Evolutionary conservation across 495 filamentous ascomycete genomes (phyloP), one percentile per base, ranked within the genome.

Genomic region (Lasiosphaeria ovina): DNA sequence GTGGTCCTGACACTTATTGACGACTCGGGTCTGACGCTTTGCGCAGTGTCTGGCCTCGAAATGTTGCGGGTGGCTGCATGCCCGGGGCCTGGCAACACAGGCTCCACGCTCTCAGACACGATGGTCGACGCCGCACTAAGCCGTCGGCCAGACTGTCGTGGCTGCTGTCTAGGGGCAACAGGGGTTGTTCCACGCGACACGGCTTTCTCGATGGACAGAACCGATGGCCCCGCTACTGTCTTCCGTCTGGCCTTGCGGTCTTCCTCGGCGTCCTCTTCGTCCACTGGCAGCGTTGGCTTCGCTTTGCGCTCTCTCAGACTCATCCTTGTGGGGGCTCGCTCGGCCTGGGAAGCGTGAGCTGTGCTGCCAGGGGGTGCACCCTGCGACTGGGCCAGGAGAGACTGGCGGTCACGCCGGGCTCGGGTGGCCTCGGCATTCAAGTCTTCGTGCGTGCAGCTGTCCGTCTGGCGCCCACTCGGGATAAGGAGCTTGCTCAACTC

Each of bases 401-500:
- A 80, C 61, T 89, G 85, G 6, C 89, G 84, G 55, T 89, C 89
- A 54, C 81, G 76, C 58, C 85, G 76, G 55, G 79, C 73, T 59
- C 86, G 74, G 44, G 79, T 83, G 17, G 86, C 85, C 70, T 87
- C 83, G 3, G 83, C 82, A 62, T 86, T 84, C 35, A 96, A 78
- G 17, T 96, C 91, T 65, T 93, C 87, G 6, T 81, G 79, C n/a
- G 76, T 86, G 67, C 80, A 91, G 73, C 91, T 96, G 32, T 72
- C 78, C 0, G 86, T 90, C 70, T 90, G 83, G 9, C 90, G 80
- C 62, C 85, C 76, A 9, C 74, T 75, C 2, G 94, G 94, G 52
- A 97, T 89, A 33, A 98, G 83, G 4, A 92, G 72, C 69, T 91
- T 93, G 65, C 85, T 89, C 14, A 97, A 71, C 67, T 96, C 93